A percentile compares a stretch with the other conserved stretches of the same genome.
phyloP scores from a whole-genome alignment of 2,329 filamentous ascomycete genomes.

The Calonectria henricotiae region DNA sequence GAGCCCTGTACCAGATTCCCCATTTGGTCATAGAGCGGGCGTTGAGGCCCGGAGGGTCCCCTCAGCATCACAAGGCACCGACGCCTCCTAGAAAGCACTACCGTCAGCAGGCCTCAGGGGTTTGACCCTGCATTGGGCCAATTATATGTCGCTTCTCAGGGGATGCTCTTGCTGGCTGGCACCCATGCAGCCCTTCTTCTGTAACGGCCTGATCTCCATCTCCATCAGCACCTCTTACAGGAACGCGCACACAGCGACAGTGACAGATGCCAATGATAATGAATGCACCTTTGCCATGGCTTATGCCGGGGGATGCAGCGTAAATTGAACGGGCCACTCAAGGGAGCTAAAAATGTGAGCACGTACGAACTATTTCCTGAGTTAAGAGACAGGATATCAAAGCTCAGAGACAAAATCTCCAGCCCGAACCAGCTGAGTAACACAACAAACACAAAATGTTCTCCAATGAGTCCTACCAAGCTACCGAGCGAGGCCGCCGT shows the following conservation, averaged over 20 bases:
- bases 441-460: constrained; percentile 11
- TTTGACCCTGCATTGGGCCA: constrained; percentile 40
- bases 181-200: constrained; percentile 42
- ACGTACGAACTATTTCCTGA: constrained; percentile 5
- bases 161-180: constrained; percentile 44
- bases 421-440: constrained; percentile 2
- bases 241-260: constrained; percentile 19
- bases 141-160: constrained; percentile 48
- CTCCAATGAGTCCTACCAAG: constrained; percentile 2
- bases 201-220: constrained; percentile 49
- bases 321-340: background rate
- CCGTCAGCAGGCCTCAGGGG: constrained; percentile 36
- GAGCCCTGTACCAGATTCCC: constrained; percentile 34
- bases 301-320: constrained; percentile 14
- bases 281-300: constrained; percentile 27
- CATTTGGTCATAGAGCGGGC: constrained; percentile 48
- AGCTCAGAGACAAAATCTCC: constrained; percentile 24
- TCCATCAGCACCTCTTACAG: constrained; percentile 34
- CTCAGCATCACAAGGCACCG: constrained; percentile 33
- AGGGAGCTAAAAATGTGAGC: constrained; percentile 11
- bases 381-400: constrained; percentile 17
- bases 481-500: constrained; percentile 16
- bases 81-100: constrained; percentile 35
- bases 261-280: constrained; percentile 26
- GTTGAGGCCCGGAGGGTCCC: constrained; percentile 40